Evolutionary conservation across 495 filamentous ascomycete species (phyloP).

Genomic region (Podospora conica): DNA sequence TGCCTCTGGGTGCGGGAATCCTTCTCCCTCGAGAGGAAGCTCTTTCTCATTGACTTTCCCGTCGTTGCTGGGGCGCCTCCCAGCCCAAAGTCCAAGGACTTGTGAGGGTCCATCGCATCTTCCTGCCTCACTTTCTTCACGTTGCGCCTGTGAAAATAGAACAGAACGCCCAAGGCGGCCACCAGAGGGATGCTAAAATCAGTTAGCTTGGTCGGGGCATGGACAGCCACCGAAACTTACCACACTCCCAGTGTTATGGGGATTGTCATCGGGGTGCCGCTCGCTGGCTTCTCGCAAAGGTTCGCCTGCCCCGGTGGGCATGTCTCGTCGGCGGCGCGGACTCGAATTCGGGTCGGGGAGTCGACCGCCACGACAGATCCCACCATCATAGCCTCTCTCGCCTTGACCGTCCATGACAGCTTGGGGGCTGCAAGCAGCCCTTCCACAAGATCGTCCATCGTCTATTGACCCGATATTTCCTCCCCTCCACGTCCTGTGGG

Average conservation of each 20-base stretch:
- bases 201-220: constrained; percentile 12
- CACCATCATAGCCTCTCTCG: background rate
- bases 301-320: constrained; percentile 19
- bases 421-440: constrained; percentile 23
- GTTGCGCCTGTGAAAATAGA: constrained; percentile 73
- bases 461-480: constrained; percentile 12
- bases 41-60: constrained; percentile 39
- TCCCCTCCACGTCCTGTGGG: background rate
- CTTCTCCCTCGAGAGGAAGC: constrained; percentile 45
- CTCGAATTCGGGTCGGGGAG: constrained; percentile 17
- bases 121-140: constrained; percentile 66
- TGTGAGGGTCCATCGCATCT: constrained; percentile 82
- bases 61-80: constrained; percentile 38
- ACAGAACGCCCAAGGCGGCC: constrained; percentile 57
- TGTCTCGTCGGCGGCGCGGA: constrained; percentile 14
- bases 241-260: constrained; percentile 74
- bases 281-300: constrained; percentile 51
- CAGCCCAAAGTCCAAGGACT: constrained; percentile 89
- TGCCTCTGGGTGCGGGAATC: constrained; percentile 58
- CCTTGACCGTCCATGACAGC: background rate
- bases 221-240: constrained; percentile 53
- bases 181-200: constrained; percentile 65
- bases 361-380: background rate
- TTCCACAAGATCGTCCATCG: constrained; percentile 25
- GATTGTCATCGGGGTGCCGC: constrained; percentile 53